Conservation (phyloP, 2,329 filamentous ascomycete genomes). For the Aspergillus thermomutatus region DNA sequence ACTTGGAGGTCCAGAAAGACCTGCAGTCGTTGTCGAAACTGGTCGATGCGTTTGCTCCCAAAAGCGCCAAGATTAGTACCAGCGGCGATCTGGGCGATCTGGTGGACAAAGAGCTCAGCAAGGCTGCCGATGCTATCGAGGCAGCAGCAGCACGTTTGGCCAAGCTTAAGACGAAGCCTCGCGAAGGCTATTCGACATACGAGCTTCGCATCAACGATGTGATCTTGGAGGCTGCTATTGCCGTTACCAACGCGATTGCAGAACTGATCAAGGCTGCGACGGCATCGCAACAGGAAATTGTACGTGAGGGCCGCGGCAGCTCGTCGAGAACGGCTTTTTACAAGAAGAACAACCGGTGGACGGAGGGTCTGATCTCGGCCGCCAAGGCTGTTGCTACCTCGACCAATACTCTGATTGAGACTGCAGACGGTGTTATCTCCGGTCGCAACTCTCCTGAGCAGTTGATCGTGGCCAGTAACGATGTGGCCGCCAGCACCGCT, state of each 20-base stretch:
- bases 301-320: conserved; percentile 83
- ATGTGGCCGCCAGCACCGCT: conserved; percentile 92
- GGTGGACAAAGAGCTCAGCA: conserved; percentile 86
- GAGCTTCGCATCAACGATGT: conserved; percentile 94
- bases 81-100: conserved; percentile 87
- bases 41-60: conserved; percentile 86
- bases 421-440: conserved; percentile 90
- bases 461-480: conserved; percentile 95
- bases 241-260: conserved; percentile 90
- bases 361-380: conserved; percentile 92
- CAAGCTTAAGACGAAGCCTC: conserved; percentile 94
- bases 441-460: conserved; percentile 92
- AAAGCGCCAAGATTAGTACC: conserved; percentile 73
- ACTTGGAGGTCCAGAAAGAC: conserved; percentile 92
- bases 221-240: conserved; percentile 87
- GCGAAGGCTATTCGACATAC: conserved; percentile 92
- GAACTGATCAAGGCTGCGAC: conserved; percentile 94
- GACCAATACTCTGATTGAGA: conserved; percentile 96
- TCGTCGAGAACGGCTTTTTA: conserved; percentile 92
- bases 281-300: conserved; percentile 91
- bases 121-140: conserved; percentile 92
- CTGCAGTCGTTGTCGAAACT: conserved; percentile 91
- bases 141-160: conserved; percentile 84
- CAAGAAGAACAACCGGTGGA: conserved; percentile 99
- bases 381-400: conserved; percentile 93